Conservation (phyloP, 306 rosid species). For the Dalbergia cultrata region DNA sequence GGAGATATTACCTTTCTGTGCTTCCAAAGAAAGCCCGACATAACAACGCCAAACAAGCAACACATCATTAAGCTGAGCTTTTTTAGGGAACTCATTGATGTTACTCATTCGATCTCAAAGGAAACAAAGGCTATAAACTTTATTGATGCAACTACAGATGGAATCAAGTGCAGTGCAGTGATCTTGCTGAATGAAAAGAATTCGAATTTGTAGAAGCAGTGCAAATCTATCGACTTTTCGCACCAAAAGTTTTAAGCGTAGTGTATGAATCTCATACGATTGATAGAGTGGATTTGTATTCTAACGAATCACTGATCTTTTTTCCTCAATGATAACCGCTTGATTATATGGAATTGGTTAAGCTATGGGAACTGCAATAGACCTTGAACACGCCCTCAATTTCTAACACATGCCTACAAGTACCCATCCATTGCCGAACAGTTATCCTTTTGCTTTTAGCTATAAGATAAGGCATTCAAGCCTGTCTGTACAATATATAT, state of each 20-base stretch:
- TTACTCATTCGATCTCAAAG: no score
- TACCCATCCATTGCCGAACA: slow-evolving; percentile 3
- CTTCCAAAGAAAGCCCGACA: no score
- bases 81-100: no score
- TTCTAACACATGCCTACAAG: not conserved
- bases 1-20: no score
- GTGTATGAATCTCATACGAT: not conserved
- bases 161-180: no score
- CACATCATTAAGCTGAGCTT: no score
- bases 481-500: slow-evolving; percentile 56
- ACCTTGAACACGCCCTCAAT: not conserved
- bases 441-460: slow-evolving; percentile 10
- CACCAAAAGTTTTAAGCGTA: not conserved
- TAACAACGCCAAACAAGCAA: no score
- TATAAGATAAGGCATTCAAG: slow-evolving; percentile 45
- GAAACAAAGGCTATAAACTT: no score
- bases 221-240: not conserved
- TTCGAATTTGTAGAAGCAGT: no score
- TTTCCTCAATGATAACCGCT: not conserved
- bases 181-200: no score
- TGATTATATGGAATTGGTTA: not conserved
- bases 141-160: no score
- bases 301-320: not conserved
- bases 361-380: not conserved
- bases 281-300: not conserved